A percentile compares a stretch with the other conserved stretches of the same genome.
Evolutionary conservation across 2,329 filamentous ascomycete species (phyloP).

Genomic region (Curvularia sp.): DNA sequence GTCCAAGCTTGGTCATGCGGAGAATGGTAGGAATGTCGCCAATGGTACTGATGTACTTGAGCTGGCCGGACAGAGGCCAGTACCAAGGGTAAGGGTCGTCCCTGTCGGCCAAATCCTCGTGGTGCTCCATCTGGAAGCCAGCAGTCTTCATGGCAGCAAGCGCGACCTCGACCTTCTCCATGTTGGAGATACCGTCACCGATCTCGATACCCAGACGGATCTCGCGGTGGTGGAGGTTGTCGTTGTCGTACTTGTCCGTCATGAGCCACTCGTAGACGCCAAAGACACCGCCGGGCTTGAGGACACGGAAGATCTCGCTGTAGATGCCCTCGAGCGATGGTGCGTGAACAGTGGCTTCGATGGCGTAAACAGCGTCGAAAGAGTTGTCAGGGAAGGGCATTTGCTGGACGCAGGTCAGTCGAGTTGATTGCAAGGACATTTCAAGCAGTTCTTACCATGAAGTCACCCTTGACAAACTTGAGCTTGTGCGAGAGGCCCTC

Average conservation of each 20-base stretch:
- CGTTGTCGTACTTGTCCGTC: constrained; percentile 93
- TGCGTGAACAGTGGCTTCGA: constrained; percentile 95
- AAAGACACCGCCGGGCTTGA: constrained; percentile 95
- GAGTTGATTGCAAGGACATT: background rate
- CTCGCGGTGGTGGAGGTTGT: constrained; percentile 82
- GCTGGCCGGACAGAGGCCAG: constrained; percentile 85
- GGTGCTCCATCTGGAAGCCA: constrained; percentile 81
- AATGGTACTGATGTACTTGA: constrained; percentile 80
- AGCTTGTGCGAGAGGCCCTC: constrained; percentile 82
- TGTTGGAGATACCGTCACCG: constrained; percentile 96
- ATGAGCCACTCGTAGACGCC: constrained; percentile 99
- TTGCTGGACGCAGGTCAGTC: constrained; percentile 62
- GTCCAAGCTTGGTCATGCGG: constrained; percentile 87
- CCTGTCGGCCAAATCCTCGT: constrained; percentile 85
- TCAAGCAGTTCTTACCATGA: constrained; percentile 68
- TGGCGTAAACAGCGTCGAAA: constrained; percentile 95
- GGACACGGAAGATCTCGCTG: constrained; percentile 88
- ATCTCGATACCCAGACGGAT: constrained; percentile 95
- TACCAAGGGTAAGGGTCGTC: constrained; percentile 86
- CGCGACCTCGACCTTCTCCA: constrained; percentile 86
- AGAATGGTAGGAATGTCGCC: constrained; percentile 83
- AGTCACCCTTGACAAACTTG: constrained; percentile 91
- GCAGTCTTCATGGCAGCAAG: constrained; percentile 83
- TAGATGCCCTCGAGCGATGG: constrained; percentile 91
- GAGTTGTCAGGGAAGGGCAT: constrained; percentile 92